Conservation (phyloP, 257 asterid genomes). For the Ligustrum vulgare region DNA sequence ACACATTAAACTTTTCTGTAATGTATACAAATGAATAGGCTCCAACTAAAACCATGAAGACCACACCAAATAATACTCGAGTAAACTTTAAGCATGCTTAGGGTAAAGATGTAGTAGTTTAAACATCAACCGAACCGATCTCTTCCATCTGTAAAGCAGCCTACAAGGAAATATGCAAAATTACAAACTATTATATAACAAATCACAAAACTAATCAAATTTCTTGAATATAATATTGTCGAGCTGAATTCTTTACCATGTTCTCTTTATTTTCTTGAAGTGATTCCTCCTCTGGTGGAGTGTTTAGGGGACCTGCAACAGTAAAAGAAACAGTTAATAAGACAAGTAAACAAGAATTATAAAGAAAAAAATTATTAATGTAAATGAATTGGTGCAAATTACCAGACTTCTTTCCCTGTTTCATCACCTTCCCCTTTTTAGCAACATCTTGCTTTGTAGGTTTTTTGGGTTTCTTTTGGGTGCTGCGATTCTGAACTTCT, state of each 20-base stretch:
- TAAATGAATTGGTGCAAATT: not conserved
- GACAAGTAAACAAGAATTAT: not conserved
- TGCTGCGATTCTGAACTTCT: conserved; percentile 39
- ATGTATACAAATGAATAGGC: conserved; percentile 44
- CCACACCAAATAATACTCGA: conserved; percentile 20
- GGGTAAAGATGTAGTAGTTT: conserved; percentile 14
- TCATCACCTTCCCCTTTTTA: conserved; percentile 44
- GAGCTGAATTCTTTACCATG: conserved; percentile 40
- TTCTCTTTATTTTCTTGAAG: conserved; percentile 81
- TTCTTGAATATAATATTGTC: not conserved
- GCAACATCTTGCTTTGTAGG: conserved; percentile 49
- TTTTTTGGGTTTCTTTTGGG: conserved; percentile 52
- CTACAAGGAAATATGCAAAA: conserved; percentile 21
- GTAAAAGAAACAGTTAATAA: not conserved
- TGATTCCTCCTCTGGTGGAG: conserved; percentile 46
- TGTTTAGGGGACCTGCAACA: conserved; percentile 41
- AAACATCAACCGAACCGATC: conserved; percentile 39
- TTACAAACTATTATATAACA: not conserved
- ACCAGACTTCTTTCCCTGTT: conserved; percentile 64
- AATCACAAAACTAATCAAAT: not conserved
- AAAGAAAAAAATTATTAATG: not conserved
- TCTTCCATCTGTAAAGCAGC: conserved; percentile 47
- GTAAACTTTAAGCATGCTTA: not conserved
- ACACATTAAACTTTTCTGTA: conserved; percentile 29
- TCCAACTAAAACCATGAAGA: conserved; percentile 34